Conservation (phyloP, 345 rosid species). For the Brassica nigra region DNA sequence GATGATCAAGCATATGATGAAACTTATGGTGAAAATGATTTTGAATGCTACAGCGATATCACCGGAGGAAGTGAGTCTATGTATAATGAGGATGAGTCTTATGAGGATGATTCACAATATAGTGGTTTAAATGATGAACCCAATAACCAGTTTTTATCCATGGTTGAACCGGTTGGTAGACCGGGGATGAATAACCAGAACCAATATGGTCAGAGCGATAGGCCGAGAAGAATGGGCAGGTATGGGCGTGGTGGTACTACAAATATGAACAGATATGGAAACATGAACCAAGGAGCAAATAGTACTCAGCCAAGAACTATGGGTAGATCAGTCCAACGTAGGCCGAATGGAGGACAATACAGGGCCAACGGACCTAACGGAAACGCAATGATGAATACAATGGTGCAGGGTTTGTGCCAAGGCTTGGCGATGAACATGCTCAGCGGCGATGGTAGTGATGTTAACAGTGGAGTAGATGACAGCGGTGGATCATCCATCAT, state of each 20-base stretch:
- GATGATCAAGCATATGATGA: conserved; percentile 34
- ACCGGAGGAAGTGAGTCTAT: conserved; percentile 30
- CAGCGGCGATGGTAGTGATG: conserved; percentile 13
- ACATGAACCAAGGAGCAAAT: conserved; percentile 19
- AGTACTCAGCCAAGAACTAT: conserved; percentile 1
- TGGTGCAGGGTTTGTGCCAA: conserved; percentile 32
- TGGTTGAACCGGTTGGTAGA: conserved; percentile 21
- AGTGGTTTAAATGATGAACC: conserved; percentile 2
- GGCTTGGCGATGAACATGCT: conserved; percentile 34
- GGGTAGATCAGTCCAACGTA: conserved; percentile 15
- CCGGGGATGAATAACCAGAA: conserved; percentile 10
- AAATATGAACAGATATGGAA: conserved; percentile 26
- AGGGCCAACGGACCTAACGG: conserved; percentile 2
- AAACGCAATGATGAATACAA: conserved; percentile 16
- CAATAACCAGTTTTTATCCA: conserved; percentile 9
- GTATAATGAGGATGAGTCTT: conserved; percentile 27
- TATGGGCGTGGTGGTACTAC: conserved; percentile 24
- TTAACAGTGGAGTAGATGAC: conserved; percentile 9
- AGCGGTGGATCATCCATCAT: conserved; percentile 19
- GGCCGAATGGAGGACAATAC: conserved; percentile 17
- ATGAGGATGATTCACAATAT: conserved; percentile 17
- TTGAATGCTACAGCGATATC: conserved; percentile 15
- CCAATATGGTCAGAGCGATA: conserved; percentile 21
- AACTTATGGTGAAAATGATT: conserved; percentile 24
- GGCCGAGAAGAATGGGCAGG: conserved; percentile 1